Base-by-base conservation (phyloP, 805 yeast genomes). In the Candida cerambycidarum region DNA sequence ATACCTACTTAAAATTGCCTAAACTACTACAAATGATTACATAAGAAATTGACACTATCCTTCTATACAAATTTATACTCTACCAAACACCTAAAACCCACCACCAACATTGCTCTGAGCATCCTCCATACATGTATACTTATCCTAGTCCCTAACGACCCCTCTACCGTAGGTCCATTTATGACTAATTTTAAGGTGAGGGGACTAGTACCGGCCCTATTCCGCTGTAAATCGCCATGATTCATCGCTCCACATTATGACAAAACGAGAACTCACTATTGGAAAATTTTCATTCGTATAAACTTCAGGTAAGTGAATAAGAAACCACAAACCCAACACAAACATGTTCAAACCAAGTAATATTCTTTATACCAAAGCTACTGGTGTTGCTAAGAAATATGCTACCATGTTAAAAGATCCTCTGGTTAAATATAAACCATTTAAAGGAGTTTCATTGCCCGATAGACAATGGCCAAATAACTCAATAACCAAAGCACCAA, bases 401-500 rank as follows among this genome's bases (percentile, higher is more conserved):
- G 32, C 49, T 24, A 49, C 41, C 18, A 85, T 85, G 92, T 74
- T 86, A 40, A 76, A 66, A 51, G 89, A 84, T 50, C 90, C 92
- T 2, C 78, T 85, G 19, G 52, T 52, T 23, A 84, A 84, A 60
- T 84, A 84, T 61, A 65, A 66, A 14, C 68, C 83, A 16, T 79
- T 78, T 52, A 69, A 74, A 43, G 77, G 79, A 21, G 70, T 83
- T 29, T 58, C 73, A 14, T 66, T 84, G 42, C 76, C 79, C 19
- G 75, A 82, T 58, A 73, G 92, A 62, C 73, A 77, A 33, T 84
- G 92, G 92, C 92, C 92, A 15, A 65, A 74, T 52, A 80, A 79
- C 36, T 62, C 73, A 35, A 80, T 84, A 54, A 75, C 77, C 38
- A 81, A 80, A 59, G 84, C 89, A 4, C 92, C 92, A 48, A 73